Conservation (phyloP, 371 early-diverging fungal genomes). For the Chytridium lagenaria region DNA sequence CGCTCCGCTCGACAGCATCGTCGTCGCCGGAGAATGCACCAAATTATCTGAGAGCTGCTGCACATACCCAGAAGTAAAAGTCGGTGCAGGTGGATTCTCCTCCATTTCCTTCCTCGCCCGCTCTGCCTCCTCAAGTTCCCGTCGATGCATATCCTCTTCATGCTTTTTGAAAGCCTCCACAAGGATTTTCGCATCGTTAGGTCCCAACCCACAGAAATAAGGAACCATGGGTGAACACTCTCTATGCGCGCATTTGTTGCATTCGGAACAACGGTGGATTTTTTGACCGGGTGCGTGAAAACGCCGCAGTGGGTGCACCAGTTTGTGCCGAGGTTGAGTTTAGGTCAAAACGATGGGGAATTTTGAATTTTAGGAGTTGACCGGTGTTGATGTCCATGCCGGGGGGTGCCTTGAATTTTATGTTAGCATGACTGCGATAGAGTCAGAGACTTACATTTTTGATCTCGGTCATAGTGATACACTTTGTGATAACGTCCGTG, state of each 20-base stretch:
- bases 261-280: conserved; percentile 56
- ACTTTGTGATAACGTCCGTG: conserved; percentile 58
- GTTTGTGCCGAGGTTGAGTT: conserved; percentile 44
- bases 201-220: conserved; percentile 61
- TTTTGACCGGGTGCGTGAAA: conserved; percentile 52
- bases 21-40: conserved; percentile 2
- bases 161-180: conserved; percentile 54
- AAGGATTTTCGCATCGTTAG: conserved; percentile 51
- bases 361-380: conserved; percentile 57
- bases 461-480: conserved; percentile 52
- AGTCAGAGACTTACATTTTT: conserved; percentile 5
- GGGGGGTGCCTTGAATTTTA: conserved; percentile 20
- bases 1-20: conserved; percentile 19
- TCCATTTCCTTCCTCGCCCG: conserved; percentile 25
- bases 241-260: conserved; percentile 55
- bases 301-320: conserved; percentile 71
- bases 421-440: background rate
- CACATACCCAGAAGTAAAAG: background rate
- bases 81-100: background rate
- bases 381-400: conserved; percentile 50
- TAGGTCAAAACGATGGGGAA: conserved; percentile 59
- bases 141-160: conserved; percentile 45
- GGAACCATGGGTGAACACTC: conserved; percentile 61
- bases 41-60: conserved; percentile 1
- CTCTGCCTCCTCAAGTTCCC: conserved; percentile 55